Conservation (phyloP, 495 filamentous ascomycete genomes). For the Annulohypoxylon nitens region DNA sequence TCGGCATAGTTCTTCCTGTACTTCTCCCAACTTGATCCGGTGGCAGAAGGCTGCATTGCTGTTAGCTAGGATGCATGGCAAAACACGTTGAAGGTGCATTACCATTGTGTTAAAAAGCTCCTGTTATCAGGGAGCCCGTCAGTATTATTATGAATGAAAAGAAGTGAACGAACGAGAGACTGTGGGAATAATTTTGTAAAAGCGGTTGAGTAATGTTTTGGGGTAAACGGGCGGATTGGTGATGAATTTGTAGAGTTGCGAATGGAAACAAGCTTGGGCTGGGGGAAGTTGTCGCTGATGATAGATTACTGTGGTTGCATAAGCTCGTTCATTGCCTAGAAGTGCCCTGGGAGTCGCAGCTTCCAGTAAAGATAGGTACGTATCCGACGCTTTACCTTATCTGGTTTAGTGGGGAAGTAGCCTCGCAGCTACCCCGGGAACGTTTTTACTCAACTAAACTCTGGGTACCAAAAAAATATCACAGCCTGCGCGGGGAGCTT, state of each 20-base stretch:
- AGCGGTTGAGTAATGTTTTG: slow-evolving; percentile 33
- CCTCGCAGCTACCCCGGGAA: slow-evolving; percentile 51
- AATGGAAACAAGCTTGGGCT: slow-evolving; percentile 23
- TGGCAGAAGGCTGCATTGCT: slow-evolving; percentile 80
- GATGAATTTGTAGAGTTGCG: slow-evolving; percentile 18
- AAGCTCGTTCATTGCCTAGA: slow-evolving; percentile 50
- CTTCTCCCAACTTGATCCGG: slow-evolving; percentile 96
- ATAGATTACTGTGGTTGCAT: slow-evolving; percentile 46
- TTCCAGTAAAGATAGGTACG: slow-evolving; percentile 26
- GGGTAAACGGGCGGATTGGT: slow-evolving; percentile 19
- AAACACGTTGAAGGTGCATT: slow-evolving; percentile 21
- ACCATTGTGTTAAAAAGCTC: slow-evolving; percentile 46
- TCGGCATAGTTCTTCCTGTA: slow-evolving; percentile 96
- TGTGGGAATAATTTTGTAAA: not conserved
- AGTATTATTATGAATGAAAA: slow-evolving; percentile 47
- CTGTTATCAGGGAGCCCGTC: slow-evolving; percentile 6
- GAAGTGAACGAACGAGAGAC: not conserved
- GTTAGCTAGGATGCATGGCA: slow-evolving; percentile 25
- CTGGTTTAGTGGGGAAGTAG: slow-evolving; percentile 32
- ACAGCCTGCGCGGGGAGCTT: slow-evolving; percentile 39
- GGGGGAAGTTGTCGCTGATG: slow-evolving; percentile 32
- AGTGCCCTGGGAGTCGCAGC: slow-evolving; percentile 18
- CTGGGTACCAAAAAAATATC: slow-evolving; percentile 41
- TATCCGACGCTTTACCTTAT: slow-evolving; percentile 20
- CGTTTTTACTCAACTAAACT: slow-evolving; percentile 27